phyloP scores from a whole-genome alignment of 768 basidiomycete species.

The Nidula microcarpa region DNA sequence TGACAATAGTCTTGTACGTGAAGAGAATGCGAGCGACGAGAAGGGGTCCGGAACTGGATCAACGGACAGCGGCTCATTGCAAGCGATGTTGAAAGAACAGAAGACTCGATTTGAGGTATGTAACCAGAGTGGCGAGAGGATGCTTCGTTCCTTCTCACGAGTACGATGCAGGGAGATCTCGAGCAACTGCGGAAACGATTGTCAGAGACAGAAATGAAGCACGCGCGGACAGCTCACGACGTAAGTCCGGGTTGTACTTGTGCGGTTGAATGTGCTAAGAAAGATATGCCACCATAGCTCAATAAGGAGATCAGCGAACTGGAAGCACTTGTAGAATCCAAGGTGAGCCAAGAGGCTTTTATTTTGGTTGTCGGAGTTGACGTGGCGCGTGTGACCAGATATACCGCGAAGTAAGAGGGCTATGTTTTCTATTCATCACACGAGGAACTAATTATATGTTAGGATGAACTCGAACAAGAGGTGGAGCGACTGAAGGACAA shows the following conservation, averaged over 20 bases:
- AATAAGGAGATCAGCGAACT: slow-evolving; percentile 92
- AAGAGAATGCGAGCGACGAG: slow-evolving; percentile 37
- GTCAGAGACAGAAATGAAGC: slow-evolving; percentile 72
- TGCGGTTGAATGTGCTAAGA: slow-evolving; percentile 3
- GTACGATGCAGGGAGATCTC: slow-evolving; percentile 57
- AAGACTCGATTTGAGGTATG: slow-evolving; percentile 52
- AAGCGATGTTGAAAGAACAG: slow-evolving; percentile 43
- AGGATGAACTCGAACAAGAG: slow-evolving; percentile 89
- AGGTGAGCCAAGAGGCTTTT: slow-evolving; percentile 42
- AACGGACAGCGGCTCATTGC: slow-evolving; percentile 35
- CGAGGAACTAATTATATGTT: slow-evolving; percentile 4
- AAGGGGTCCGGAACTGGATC: slow-evolving; percentile 3
- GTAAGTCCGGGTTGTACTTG: slow-evolving; percentile 33
- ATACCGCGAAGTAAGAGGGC: slow-evolving; percentile 64
- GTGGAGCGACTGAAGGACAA: slow-evolving; percentile 74
- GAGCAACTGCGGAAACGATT: slow-evolving; percentile 71
- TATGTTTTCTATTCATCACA: not conserved
- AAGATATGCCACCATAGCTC: slow-evolving; percentile 44
- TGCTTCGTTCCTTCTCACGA: no score
- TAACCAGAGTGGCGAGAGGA: no score
- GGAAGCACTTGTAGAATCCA: slow-evolving; percentile 90
- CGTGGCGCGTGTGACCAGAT: slow-evolving; percentile 46
- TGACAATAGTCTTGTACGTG: slow-evolving; percentile 52
- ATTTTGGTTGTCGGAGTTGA: not conserved
- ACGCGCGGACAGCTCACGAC: slow-evolving; percentile 63